A percentile compares a stretch with the other conserved stretches of the same genome.
phyloP scores from a whole-genome alignment of 1,284 basidiomycete species.

The Leccinum griseonigrum region DNA sequence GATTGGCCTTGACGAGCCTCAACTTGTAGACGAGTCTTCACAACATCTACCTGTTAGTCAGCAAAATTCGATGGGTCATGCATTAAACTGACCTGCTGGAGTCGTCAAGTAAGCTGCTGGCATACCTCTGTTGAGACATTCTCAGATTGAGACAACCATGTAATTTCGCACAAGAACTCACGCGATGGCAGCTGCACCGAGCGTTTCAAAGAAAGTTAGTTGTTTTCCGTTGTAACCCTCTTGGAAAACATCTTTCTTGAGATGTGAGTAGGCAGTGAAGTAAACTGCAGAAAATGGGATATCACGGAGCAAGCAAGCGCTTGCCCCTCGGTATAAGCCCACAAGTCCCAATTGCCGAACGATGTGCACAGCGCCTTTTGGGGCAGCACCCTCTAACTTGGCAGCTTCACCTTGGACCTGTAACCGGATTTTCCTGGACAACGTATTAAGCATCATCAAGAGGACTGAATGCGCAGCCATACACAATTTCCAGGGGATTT shows the following conservation, averaged over 20 bases:
- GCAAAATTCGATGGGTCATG: neutral
- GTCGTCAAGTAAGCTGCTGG: slow-evolving; percentile 89
- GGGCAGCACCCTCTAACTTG: slow-evolving; percentile 73
- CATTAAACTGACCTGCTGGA: slow-evolving; percentile 61
- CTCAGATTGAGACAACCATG: slow-evolving; percentile 21
- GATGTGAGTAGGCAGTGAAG: slow-evolving; percentile 77
- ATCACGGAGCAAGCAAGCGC: slow-evolving; percentile 87
- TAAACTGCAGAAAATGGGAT: slow-evolving; percentile 92
- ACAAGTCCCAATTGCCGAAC: slow-evolving; percentile 89
- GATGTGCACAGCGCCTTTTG: slow-evolving; percentile 89
- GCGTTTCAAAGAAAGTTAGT: slow-evolving; percentile 87
- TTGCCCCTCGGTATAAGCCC: slow-evolving; percentile 90
- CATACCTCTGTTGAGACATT: slow-evolving; percentile 69
- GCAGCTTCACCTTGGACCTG: slow-evolving; percentile 97
- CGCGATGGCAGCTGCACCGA: slow-evolving; percentile 81
- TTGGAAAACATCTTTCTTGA: slow-evolving; percentile 92
- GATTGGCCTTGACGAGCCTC: slow-evolving; percentile 93
- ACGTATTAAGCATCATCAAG: slow-evolving; percentile 4
- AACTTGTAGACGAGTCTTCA: slow-evolving; percentile 98
- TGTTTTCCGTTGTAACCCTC: slow-evolving; percentile 97
- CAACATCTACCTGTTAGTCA: slow-evolving; percentile 68
- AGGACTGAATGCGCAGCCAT: slow-evolving; percentile 30
- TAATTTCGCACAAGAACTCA: slow-evolving; percentile 41
- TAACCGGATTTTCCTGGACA: slow-evolving; percentile 86
- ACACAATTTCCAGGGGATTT: slow-evolving; percentile 94